Evolutionary conservation across 2,329 filamentous ascomycete species (phyloP).

Genomic region (Ascochyta lentis): DNA sequence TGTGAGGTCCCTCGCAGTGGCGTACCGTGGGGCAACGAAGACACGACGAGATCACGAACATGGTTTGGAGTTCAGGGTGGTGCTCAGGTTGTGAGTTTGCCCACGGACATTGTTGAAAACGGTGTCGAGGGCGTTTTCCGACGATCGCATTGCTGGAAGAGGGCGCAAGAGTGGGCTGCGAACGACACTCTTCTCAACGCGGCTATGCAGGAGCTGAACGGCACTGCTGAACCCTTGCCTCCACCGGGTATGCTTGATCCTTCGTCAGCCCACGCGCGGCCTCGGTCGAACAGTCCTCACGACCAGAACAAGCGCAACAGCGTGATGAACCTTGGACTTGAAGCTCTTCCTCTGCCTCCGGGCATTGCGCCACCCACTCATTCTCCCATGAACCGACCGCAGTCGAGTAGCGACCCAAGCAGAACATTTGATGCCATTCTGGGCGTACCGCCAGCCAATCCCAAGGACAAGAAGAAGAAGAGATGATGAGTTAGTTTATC

Average conservation of each 20-base stretch:
- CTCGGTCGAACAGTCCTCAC: conserved; percentile 37
- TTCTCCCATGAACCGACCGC: conserved; percentile 34
- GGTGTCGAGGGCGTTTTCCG: conserved; percentile 72
- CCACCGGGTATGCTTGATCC: conserved; percentile 39
- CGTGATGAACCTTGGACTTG: conserved; percentile 55
- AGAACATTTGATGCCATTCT: conserved; percentile 60
- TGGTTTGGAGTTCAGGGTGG: conserved; percentile 79
- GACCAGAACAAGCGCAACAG: conserved; percentile 49
- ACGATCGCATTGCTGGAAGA: conserved; percentile 72
- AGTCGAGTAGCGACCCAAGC: conserved; percentile 47
- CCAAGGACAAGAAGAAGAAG: conserved; percentile 41
- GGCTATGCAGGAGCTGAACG: conserved; percentile 45
- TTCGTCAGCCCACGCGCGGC: conserved; percentile 20
- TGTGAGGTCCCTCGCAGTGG: conserved; percentile 77
- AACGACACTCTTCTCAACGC: conserved; percentile 42
- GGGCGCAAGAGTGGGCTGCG: conserved; percentile 67
- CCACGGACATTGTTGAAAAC: conserved; percentile 69
- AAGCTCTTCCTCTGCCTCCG: conserved; percentile 55
- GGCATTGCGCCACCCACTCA: conserved; percentile 49
- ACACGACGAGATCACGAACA: conserved; percentile 62
- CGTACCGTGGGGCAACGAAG: conserved; percentile 75
- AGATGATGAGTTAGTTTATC: conserved; percentile 23
- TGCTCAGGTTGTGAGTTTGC: conserved; percentile 66
- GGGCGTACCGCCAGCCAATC: conserved; percentile 31
- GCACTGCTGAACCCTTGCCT: conserved; percentile 38